Conservation (phyloP, 176 grass and related monocot species). For the Carex cristatella region DNA sequence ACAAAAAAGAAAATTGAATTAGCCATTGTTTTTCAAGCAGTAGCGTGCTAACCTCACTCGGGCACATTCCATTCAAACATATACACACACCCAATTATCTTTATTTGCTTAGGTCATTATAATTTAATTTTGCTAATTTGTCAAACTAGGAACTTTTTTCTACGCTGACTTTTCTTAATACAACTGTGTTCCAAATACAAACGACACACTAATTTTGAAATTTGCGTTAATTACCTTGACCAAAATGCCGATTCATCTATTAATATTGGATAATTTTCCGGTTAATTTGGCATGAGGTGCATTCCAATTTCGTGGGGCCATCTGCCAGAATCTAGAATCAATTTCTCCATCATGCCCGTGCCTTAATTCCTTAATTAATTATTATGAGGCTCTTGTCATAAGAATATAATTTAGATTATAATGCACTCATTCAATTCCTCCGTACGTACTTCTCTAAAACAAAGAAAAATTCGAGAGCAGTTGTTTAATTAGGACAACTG, state of each 20-base stretch:
- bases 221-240: not conserved
- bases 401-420: too few species aligned
- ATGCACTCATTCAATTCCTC: too few species aligned
- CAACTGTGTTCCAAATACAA: not conserved
- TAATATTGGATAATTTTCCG: not conserved
- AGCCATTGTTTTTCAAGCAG: too few species aligned
- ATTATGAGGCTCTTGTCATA: too few species aligned
- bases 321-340: not conserved
- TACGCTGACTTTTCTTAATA: not conserved
- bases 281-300: not conserved
- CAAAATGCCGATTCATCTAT: not conserved
- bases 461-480: too few species aligned
- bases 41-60: too few species aligned
- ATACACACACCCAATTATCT: too few species aligned
- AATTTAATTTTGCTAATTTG: not conserved
- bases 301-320: not conserved
- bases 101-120: not conserved
- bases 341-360: not conserved
- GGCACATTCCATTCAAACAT: too few species aligned
- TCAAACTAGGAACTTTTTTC: not conserved
- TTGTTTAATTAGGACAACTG: too few species aligned
- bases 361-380: too few species aligned
- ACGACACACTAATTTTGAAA: not conserved
- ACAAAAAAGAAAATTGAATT: too few species aligned
- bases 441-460: too few species aligned